A percentile compares a stretch with the other conserved stretches of the same genome.
phyloP scores from a whole-genome alignment of 345 rosid genomes.

The Citrus hindsii region DNA sequence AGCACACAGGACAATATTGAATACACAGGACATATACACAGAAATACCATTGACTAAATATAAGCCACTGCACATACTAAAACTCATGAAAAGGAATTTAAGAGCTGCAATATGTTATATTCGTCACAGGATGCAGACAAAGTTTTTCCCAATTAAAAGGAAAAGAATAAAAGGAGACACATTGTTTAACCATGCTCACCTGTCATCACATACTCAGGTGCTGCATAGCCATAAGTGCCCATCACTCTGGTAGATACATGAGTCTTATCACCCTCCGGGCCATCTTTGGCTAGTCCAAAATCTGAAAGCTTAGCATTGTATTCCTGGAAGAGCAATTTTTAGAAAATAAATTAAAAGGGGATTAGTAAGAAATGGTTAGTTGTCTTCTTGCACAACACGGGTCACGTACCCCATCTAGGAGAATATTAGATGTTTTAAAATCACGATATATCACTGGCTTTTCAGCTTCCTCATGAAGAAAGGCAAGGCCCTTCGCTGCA shows the following conservation, averaged over 20 bases:
- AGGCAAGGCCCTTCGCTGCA: slow-evolving; percentile 47
- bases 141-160: not conserved
- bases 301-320: slow-evolving; percentile 39
- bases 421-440: slow-evolving; percentile 44
- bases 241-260: slow-evolving; percentile 13
- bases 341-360: not conserved
- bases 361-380: not conserved
- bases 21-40: not conserved
- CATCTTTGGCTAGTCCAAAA: slow-evolving; percentile 42
- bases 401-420: slow-evolving; percentile 40
- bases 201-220: slow-evolving; percentile 27
- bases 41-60: not conserved
- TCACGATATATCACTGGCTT: slow-evolving; percentile 46
- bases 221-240: slow-evolving; percentile 21
- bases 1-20: not conserved
- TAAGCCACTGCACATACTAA: not conserved
- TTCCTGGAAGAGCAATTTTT: slow-evolving; percentile 19
- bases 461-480: slow-evolving; percentile 48
- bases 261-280: slow-evolving; percentile 27
- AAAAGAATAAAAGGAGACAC: not conserved
- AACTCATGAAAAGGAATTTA: too few relatives aligned
- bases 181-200: slow-evolving; percentile 12
- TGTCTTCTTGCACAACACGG: not conserved
- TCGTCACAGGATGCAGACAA: not conserved
- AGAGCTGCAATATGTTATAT: not conserved